phyloP scores from a whole-genome alignment of 257 asterid genomes.

The Gentiana straminea region DNA sequence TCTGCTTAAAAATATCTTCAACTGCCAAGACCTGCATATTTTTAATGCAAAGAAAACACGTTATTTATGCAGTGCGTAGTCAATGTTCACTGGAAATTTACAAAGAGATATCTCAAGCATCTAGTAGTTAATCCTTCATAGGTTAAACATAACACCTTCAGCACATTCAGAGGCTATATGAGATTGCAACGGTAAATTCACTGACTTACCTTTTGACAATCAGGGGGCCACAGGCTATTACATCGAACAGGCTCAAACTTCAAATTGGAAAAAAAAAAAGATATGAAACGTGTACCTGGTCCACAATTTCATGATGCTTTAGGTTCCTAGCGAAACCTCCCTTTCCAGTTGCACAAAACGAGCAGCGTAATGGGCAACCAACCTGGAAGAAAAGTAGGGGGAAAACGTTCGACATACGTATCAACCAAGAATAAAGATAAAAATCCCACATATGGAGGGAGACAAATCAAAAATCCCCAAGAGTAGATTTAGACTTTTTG shows the following conservation, averaged over 20 bases:
- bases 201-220: not conserved
- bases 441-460: not conserved
- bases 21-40: constrained; percentile 73
- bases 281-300: constrained; percentile 45
- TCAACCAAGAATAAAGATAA: not conserved
- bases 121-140: not conserved
- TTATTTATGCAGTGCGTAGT: constrained; percentile 1
- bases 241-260: too few species aligned
- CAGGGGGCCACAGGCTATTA: too few species aligned
- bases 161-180: not conserved
- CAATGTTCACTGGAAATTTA: not conserved
- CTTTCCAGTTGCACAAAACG: constrained; percentile 95
- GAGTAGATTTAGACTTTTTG: not conserved
- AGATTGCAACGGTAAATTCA: not conserved
- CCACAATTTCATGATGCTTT: constrained; percentile 87
- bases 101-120: not conserved
- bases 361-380: constrained; percentile 90
- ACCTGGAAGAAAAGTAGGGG: constrained; percentile 41
- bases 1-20: constrained; percentile 74
- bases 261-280: not conserved
- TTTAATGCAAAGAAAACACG: constrained; percentile 4
- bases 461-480: not conserved
- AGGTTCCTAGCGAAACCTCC: constrained; percentile 95
- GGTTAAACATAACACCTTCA: not conserved
- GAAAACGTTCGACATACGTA: not conserved